Evolutionary conservation across 139 green algal species (phyloP).

Genomic region (Volvox africanus): DNA sequence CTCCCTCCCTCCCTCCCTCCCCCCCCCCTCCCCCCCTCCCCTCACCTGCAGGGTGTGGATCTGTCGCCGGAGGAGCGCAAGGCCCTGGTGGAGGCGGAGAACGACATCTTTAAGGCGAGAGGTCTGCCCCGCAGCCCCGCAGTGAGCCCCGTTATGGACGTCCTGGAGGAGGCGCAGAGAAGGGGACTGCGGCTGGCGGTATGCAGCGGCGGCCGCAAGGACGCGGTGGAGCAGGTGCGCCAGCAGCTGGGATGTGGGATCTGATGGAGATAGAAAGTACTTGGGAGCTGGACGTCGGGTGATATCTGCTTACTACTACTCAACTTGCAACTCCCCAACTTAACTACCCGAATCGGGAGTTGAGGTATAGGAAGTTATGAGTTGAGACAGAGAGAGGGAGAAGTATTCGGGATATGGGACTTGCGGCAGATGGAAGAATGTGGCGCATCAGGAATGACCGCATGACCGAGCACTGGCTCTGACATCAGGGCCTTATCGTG

Average conservation of each 20-base stretch:
- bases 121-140: conserved; percentile 21
- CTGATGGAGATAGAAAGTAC: no score
- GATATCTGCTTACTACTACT: no score
- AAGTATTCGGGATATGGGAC: no score
- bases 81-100: conserved; percentile 43
- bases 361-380: background rate
- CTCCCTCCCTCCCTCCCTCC: background rate
- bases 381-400: no score
- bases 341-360: no score
- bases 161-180: conserved; percentile 29
- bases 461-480: no score
- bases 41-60: conserved; percentile 7
- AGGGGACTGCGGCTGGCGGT: conserved; percentile 35
- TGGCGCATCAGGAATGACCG: no score
- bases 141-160: conserved; percentile 29
- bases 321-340: no score
- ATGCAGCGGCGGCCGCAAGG: conserved; percentile 42
- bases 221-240: conserved; percentile 37
- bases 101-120: conserved; percentile 16
- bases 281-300: no score
- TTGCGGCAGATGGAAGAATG: no score
- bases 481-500: no score
- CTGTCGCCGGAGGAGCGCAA: conserved; percentile 21
- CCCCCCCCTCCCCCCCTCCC: background rate
- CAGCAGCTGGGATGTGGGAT: background rate